phyloP scores from a whole-genome alignment of 1,139 yeast genomes.

The Wickerhamiella infanticola region DNA sequence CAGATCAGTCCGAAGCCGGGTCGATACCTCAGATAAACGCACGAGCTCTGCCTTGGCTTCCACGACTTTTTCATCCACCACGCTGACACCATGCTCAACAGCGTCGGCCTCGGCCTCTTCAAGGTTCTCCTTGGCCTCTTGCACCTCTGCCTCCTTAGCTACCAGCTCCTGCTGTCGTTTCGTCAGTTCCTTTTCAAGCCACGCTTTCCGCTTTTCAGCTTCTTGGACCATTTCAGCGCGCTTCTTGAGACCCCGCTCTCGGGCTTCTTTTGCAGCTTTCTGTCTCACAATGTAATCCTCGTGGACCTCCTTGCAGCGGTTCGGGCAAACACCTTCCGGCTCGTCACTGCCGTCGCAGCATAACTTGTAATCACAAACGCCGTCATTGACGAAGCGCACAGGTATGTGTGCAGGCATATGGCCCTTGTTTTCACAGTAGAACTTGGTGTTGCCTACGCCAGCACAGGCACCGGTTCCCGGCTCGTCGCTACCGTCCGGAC shows the following conservation, averaged over 20 bases:
- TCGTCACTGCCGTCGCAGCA: conserved; percentile 98
- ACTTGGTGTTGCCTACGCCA: conserved; percentile 22
- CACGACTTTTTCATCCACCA: conserved; percentile 13
- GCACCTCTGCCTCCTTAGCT: conserved; percentile 6
- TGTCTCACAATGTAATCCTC: conserved; percentile 24
- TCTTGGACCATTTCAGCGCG: conserved; percentile 16
- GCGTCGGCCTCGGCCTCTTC: conserved; percentile 7
- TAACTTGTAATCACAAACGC: conserved; percentile 73
- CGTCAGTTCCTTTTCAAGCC: conserved; percentile 6
- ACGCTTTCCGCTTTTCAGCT: conserved; percentile 10
- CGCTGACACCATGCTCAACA: conserved; percentile 17
- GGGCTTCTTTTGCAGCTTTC: conserved; percentile 12
- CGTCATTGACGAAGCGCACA: conserved; percentile 62
- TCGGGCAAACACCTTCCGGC: conserved; percentile 35
- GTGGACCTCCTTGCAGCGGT: conserved; percentile 40
- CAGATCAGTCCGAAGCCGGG: conserved; percentile 15
- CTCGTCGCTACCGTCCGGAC: conserved; percentile 97
- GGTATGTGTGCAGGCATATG: conserved; percentile 31
- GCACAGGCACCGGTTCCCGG: conserved; percentile 88
- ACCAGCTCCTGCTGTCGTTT: conserved; percentile 6
- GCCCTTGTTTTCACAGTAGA: conserved; percentile 70
- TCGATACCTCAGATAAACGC: conserved; percentile 17
- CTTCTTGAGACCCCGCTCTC: conserved; percentile 11
- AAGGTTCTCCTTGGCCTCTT: conserved; percentile 3
- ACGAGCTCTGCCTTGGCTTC: conserved; percentile 17